These are phyloP conservation scores for Candida saitoana DNA, from an alignment of 805 yeast species.

Conservation along the genomic window DNA sequence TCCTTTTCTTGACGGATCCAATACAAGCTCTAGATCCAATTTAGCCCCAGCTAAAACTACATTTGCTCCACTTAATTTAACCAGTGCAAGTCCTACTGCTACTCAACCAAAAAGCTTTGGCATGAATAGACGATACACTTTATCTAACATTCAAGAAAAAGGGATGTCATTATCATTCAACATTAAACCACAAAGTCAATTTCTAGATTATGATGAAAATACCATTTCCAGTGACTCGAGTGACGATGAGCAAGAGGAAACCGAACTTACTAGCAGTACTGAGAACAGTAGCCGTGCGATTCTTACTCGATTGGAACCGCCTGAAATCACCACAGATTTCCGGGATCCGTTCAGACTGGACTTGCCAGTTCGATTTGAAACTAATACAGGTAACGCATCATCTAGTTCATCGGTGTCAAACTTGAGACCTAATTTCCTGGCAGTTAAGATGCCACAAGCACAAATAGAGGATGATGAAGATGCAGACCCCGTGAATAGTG, in stretches of 20 bases:
- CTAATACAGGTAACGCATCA: conserved; percentile 20
- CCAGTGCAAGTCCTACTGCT: conserved; percentile 15
- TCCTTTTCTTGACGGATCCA: conserved; percentile 1
- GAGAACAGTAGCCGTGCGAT: not conserved
- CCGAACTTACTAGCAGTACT: conserved; percentile 1
- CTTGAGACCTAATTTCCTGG: conserved; percentile 60
- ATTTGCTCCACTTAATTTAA: conserved; percentile 24
- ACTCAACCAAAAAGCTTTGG: conserved; percentile 15
- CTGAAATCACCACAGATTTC: conserved; percentile 2
- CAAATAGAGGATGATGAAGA: conserved; percentile 63
- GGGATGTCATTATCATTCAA: conserved; percentile 68
- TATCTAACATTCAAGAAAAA: conserved; percentile 66
- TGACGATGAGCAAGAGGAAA: conserved; percentile 20
- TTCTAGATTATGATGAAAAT: conserved; percentile 21
- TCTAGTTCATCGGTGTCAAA: conserved; percentile 32
- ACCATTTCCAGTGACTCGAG: conserved; percentile 13
- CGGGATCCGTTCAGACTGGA: conserved; percentile 3
- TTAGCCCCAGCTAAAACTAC: conserved; percentile 9
- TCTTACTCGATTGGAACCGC: conserved; percentile 1
- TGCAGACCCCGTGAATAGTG: conserved; percentile 48
- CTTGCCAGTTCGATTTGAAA: not conserved
- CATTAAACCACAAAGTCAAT: conserved; percentile 55
- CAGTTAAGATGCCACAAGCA: conserved; percentile 68
- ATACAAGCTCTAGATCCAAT: conserved; percentile 4
- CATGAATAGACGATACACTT: conserved; percentile 40